Evolutionary conservation across 345 rosid genomes (phyloP).

Genomic region (Cardamine occulta): DNA sequence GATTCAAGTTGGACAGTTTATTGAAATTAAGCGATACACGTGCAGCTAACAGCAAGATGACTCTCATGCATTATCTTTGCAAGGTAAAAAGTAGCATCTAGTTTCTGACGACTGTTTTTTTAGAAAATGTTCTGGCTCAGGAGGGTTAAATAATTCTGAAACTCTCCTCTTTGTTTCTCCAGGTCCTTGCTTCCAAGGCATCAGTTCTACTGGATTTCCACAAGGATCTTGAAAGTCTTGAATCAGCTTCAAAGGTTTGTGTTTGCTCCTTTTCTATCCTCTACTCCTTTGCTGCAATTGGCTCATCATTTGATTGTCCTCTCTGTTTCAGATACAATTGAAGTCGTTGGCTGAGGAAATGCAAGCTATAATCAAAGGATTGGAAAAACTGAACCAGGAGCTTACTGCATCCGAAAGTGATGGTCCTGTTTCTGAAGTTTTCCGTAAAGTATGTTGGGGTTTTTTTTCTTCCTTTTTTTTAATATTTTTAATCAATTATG

Average conservation of each 20-base stretch:
- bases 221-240: conserved; percentile 82
- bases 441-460: conserved; percentile 59
- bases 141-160: conserved; percentile 5
- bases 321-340: conserved; percentile 78
- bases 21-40: conserved; percentile 92
- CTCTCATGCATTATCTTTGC: conserved; percentile 98
- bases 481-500: conserved; percentile 5
- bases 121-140: conserved; percentile 18
- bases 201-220: conserved; percentile 84
- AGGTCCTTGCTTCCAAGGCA: conserved; percentile 83
- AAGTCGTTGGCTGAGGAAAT: conserved; percentile 97
- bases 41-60: conserved; percentile 90
- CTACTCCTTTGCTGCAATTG: not conserved
- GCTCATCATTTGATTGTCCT: conserved; percentile 25
- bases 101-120: conserved; percentile 9
- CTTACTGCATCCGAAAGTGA: conserved; percentile 83
- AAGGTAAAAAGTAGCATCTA: conserved; percentile 55
- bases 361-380: conserved; percentile 96
- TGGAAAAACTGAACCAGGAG: conserved; percentile 94
- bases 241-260: conserved; percentile 81
- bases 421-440: conserved; percentile 93
- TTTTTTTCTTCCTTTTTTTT: conserved; percentile 13
- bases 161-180: conserved; percentile 29
- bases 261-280: conserved; percentile 25
- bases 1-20: conserved; percentile 98